Evolutionary conservation across 176 grass and related monocot species (phyloP), one percentile per base, ranked within the genome.

Genomic region (Dactylis glomerata): DNA sequence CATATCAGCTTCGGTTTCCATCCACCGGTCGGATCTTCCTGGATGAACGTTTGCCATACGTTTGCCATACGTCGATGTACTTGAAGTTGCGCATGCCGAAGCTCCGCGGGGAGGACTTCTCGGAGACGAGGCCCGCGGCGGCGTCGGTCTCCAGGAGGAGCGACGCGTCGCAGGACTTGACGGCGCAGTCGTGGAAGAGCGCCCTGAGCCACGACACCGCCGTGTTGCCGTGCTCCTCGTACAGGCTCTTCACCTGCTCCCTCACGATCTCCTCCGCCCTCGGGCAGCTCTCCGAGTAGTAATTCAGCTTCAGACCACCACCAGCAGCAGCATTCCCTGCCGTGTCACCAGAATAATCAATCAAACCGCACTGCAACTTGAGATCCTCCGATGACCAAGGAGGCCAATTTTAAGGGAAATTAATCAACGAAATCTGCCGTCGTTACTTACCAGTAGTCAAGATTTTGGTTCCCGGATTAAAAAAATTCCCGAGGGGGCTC

Each of bases 81-180:
- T 89, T 89, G 83, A 89, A 89, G 78, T 89, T 86, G 56, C 88
- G 75, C 88, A 90, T 90, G 40, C 83, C 83, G 62, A 90, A 90
- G 72, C 88, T 90, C 47, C 88, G 40, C 4, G 75, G 76, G 8
- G 83, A 54, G 20, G 78, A 22, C 42, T 90, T 63, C 88, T 90
- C 88, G 1, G 88, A 86, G 50, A 86, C 36, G 11, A 85, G 3
- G 7, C 30, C 26, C 1, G 19, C 11, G 10, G n/a, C 5, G 68
- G 37, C 0, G 68, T 85, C 5, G 59, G 62, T 71, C 9, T 89
- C 77, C 31, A 89, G 72, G 22, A 90, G 73, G 16, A 90, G 78
- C 30, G 88, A 90, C 3, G 83, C 88, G 66, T 90, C 88, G 44
- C 88, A 90, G 1, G 78, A 86, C 42, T 65, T 54, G 20, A 82